phyloP scores from a whole-genome alignment of 75 land plant genomes.

The Ceratopteris richardii region DNA sequence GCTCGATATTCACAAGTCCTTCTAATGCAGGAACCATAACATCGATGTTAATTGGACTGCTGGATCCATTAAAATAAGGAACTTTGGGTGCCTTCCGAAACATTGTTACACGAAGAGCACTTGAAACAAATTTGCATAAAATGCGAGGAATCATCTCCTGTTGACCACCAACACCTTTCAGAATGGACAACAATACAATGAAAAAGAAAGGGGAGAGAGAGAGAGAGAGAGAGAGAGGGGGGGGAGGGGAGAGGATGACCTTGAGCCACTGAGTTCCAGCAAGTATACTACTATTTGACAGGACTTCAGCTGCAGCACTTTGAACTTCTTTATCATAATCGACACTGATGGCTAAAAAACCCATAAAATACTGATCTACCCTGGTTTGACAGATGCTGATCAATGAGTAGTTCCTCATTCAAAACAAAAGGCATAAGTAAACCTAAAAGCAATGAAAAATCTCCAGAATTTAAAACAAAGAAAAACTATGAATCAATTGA shows the following conservation, averaged over 20 bases:
- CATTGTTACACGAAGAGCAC: neutral
- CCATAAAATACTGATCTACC: conserved; percentile 11
- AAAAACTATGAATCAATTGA: no score
- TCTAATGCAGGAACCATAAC: conserved; percentile 6
- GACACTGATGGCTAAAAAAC: conserved; percentile 16
- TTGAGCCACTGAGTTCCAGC: conserved; percentile 1
- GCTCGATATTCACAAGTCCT: conserved; percentile 6
- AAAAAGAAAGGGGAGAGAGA: no score
- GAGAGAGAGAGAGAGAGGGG: no score
- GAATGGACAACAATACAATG: neutral
- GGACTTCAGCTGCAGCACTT: conserved; percentile 11
- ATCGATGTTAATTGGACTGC: neutral
- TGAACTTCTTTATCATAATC: conserved; percentile 19
- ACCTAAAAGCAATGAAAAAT: no score
- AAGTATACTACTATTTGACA: neutral
- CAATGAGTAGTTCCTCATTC: no score
- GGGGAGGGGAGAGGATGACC: no score
- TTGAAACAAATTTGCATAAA: neutral
- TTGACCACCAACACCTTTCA: neutral
- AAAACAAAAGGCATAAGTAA: no score
- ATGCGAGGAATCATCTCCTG: conserved; percentile 1
- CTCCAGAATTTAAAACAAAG: no score
- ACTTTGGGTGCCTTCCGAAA: neutral
- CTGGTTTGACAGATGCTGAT: no score
- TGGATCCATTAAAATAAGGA: neutral